Conservation (phyloP, 768 basidiomycete species). For the Porphyrellus cyaneotinctus region DNA sequence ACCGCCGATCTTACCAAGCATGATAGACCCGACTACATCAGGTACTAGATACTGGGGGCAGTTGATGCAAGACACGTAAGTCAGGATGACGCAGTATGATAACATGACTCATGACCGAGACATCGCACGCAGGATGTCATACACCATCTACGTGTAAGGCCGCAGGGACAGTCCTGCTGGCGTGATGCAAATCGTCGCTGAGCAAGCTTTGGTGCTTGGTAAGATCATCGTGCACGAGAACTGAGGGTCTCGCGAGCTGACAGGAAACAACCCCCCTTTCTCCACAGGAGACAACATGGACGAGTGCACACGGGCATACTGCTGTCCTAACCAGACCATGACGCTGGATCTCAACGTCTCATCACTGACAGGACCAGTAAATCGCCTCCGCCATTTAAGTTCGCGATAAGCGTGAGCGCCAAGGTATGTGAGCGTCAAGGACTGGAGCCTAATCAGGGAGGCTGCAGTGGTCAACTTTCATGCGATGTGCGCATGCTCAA, state of each 20-base stretch:
- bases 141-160: background rate
- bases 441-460: background rate
- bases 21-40: constrained; percentile 70
- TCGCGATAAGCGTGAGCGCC: background rate
- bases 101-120: background rate
- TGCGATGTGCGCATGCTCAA: background rate
- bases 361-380: background rate
- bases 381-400: background rate
- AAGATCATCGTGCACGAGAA: constrained; percentile 2
- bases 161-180: background rate
- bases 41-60: constrained; percentile 73
- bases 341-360: background rate
- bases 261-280: too few species aligned
- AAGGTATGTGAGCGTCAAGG: background rate
- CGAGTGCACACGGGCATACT: background rate
- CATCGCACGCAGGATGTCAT: constrained; percentile 27
- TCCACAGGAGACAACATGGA: background rate
- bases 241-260: too few species aligned
- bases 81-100: constrained; percentile 16
- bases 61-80: constrained; percentile 59
- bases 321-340: background rate
- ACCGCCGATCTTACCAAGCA: constrained; percentile 33
- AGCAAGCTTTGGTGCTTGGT: constrained; percentile 64
- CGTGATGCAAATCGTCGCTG: constrained; percentile 56
- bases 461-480: background rate